Base-by-base conservation (phyloP, 139 green algal species). In the Volvox reticuliferus region DNA sequence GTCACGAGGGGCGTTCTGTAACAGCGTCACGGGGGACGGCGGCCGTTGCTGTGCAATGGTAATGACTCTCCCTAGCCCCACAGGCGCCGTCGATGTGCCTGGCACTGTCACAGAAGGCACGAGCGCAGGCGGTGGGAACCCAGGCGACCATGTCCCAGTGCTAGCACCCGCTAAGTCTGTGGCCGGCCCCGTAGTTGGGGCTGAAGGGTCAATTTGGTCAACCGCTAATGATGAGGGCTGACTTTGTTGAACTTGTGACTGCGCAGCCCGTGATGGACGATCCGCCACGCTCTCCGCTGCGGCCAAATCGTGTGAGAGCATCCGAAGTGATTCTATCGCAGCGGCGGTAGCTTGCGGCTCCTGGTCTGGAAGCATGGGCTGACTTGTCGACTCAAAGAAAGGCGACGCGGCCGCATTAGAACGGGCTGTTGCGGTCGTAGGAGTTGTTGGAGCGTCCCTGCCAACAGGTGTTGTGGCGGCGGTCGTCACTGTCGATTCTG, bases 11-110 rank as follows among this genome's bases (percentile, higher is more conserved):
- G 69, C 69, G n/a, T 28, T 61, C 0, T 71, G 69, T 44, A 89
- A 55, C 1, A 89, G 68, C 0, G 85, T 89, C 2, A 89, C 69
- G 0, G 85, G 85, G 28, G 85, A 89, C 0, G 85, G 37, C 67
- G 71, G 33, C 33, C 71, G 37, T 63, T 77, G 30, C 33, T 69
- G 63, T 17, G 26, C 22, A 17, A 68, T 0, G 67, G 63, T 35
- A 6, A 19, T 32, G n/a, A 21, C 63, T 1, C n/a, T n/a, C n/a
- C n/a, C n/a, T n/a, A n/a, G n/a, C n/a, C n/a, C n/a, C n/a, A n/a
- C n/a, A n/a, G n/a, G n/a, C n/a, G 21, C 63, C 50, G 33, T 33
- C 1, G 63, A 63, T 55, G 82, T 24, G 28, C 37, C n/a, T 14
- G 16, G 26, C 63, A 36, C 62, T 24, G 65, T 21, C 13, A 33